A percentile compares a stretch with the other conserved stretches of the same genome.
Conservation (phyloP, 1,284 basidiomycete species). For the Papiliotrema terrestris region DNA sequence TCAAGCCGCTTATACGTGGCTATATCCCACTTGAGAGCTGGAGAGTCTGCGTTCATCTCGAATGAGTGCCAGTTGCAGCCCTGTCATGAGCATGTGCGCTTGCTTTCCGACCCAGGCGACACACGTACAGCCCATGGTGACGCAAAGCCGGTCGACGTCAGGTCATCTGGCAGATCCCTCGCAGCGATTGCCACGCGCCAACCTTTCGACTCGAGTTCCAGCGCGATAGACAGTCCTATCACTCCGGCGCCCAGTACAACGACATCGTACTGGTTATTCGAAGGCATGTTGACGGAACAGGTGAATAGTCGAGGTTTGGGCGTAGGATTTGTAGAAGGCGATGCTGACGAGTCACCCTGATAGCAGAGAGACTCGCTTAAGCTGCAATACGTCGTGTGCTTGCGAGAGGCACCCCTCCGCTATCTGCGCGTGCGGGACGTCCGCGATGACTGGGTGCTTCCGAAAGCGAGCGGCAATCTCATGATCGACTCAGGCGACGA, state of each 20-base stretch:
- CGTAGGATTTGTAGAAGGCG: too few species aligned
- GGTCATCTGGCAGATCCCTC: slow-evolving; percentile 63
- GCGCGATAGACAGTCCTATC: slow-evolving; percentile 52
- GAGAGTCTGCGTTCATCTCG: slow-evolving; percentile 31
- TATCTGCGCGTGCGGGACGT: too few species aligned
- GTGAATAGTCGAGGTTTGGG: too few species aligned
- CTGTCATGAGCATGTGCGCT: slow-evolving; percentile 36
- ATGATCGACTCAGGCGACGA: too few species aligned
- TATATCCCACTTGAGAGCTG: slow-evolving; percentile 50
- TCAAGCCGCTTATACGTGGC: slow-evolving; percentile 50
- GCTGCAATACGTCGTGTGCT: too few species aligned
- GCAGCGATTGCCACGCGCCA: slow-evolving; percentile 61
- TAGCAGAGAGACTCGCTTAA: too few species aligned
- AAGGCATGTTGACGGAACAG: not conserved
- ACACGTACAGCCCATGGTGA: slow-evolving; percentile 64
- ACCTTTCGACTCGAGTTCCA: slow-evolving; percentile 48
- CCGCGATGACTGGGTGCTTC: too few species aligned
- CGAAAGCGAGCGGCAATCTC: too few species aligned
- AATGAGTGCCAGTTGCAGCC: slow-evolving; percentile 68
- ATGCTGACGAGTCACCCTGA: too few species aligned
- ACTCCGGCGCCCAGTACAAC: slow-evolving; percentile 48
- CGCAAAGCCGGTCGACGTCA: slow-evolving; percentile 59
- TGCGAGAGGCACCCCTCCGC: too few species aligned
- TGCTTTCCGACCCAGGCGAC: too few species aligned
- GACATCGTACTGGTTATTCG: slow-evolving; percentile 21